phyloP scores from a whole-genome alignment of 2,329 filamentous ascomycete species.

The Cytospora leucostoma region DNA sequence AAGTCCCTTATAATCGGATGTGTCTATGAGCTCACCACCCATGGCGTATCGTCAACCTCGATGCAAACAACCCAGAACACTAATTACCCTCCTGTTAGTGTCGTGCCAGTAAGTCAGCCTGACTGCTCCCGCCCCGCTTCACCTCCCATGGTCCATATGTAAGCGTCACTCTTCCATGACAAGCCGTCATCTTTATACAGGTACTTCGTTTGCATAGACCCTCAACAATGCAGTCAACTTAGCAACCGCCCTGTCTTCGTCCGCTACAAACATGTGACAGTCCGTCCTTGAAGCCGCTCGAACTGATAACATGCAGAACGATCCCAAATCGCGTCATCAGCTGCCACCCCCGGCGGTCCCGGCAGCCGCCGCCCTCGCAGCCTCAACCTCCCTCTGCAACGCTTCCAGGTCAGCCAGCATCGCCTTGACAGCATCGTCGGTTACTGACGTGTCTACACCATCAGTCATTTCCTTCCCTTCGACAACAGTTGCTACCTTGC shows the following conservation, averaged over 20 bases:
- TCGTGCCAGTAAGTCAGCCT: neutral
- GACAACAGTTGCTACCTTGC: slow-evolving; percentile 29
- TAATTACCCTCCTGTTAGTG: neutral
- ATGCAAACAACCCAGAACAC: neutral
- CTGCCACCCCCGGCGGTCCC: slow-evolving; percentile 24
- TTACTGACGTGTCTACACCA: slow-evolving; percentile 38
- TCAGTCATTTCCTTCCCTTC: slow-evolving; percentile 33
- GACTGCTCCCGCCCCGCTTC: neutral
- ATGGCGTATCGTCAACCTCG: neutral
- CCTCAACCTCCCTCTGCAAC: slow-evolving; percentile 76
- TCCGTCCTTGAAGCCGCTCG: neutral
- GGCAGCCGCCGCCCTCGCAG: slow-evolving; percentile 50
- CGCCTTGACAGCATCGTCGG: slow-evolving; percentile 46
- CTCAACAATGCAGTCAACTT: neutral
- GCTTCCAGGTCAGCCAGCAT: slow-evolving; percentile 73
- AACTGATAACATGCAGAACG: neutral
- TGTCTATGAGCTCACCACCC: neutral
- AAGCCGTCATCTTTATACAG: slow-evolving; percentile 18
- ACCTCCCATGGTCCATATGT: neutral
- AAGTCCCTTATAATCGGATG: neutral
- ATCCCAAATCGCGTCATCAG: neutral
- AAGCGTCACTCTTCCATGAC: slow-evolving; percentile 3
- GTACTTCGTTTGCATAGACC: neutral
- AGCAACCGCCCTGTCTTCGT: neutral
- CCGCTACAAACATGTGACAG: neutral